Percentiles rank a stretch among this genome's conserved stretches.
Evolutionary conservation across 345 rosid species (phyloP).

Genomic region (Viola odorata): DNA sequence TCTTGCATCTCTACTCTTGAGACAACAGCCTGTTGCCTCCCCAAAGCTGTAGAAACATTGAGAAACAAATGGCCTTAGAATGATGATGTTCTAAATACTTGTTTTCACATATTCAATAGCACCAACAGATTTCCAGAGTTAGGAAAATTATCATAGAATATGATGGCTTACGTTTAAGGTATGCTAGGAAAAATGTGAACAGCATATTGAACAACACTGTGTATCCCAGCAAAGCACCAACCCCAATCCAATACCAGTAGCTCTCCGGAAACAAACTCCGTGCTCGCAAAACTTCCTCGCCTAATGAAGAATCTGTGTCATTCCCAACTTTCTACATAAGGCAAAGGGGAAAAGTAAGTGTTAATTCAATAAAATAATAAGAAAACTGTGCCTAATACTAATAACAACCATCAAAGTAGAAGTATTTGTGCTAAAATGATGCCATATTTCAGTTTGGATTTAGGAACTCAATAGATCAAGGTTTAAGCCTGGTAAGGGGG

Average conservation of each 20-base stretch:
- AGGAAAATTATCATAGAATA: slow-evolving; percentile 8
- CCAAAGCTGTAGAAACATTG: slow-evolving; percentile 48
- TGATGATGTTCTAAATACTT: background rate
- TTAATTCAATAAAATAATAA: too few relatives aligned
- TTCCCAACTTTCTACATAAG: slow-evolving; percentile 50
- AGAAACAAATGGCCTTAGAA: background rate
- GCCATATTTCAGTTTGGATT: background rate
- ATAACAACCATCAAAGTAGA: background rate
- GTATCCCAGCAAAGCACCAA: slow-evolving; percentile 90
- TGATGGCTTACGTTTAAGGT: slow-evolving; percentile 73
- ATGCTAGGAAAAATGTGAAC: slow-evolving; percentile 66
- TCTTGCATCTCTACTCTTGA: slow-evolving; percentile 86
- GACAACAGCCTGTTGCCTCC: slow-evolving; percentile 78
- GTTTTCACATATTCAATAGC: background rate
- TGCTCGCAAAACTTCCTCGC: slow-evolving; percentile 56
- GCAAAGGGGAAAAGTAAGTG: slow-evolving; percentile 8
- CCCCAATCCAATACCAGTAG: slow-evolving; percentile 99
- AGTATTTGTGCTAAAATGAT: slow-evolving; percentile 5
- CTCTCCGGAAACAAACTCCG: slow-evolving; percentile 72
- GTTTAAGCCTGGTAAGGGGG: background rate
- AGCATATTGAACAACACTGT: slow-evolving; percentile 64
- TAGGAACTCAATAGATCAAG: background rate
- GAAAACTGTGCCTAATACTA: too few relatives aligned
- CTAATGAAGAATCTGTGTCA: slow-evolving; percentile 41
- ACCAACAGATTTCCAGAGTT: slow-evolving; percentile 8